Conservation (phyloP, 1,284 basidiomycete species). For the Ceratobasidium sp. region DNA sequence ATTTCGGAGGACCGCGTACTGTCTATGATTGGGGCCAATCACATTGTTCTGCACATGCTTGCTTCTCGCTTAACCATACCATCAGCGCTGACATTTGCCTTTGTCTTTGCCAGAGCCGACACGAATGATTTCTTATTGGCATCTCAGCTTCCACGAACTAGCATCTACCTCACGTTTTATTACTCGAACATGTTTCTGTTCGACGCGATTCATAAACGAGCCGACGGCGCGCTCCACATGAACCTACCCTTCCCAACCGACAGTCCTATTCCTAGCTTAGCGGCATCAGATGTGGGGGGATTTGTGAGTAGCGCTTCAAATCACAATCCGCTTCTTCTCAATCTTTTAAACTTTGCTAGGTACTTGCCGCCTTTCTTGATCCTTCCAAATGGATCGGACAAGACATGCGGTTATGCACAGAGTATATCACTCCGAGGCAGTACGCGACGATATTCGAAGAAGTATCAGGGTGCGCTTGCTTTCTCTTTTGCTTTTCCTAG, state of each 20-base stretch:
- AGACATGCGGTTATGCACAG: slow-evolving; percentile 34
- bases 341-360: background rate
- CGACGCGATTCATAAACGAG: slow-evolving; percentile 29
- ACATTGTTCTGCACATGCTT: no score
- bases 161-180: slow-evolving; percentile 31
- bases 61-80: no score
- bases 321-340: background rate
- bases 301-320: slow-evolving; percentile 11
- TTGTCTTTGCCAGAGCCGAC: slow-evolving; percentile 24
- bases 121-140: slow-evolving; percentile 21
- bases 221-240: slow-evolving; percentile 27
- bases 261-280: slow-evolving; percentile 31
- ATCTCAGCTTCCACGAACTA: slow-evolving; percentile 17
- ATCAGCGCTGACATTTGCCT: slow-evolving; percentile 5
- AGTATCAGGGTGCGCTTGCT: slow-evolving; percentile 27
- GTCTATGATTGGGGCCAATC: background rate
- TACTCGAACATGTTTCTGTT: slow-evolving; percentile 33
- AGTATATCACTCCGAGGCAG: slow-evolving; percentile 31
- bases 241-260: slow-evolving; percentile 29
- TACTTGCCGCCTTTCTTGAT: slow-evolving; percentile 22
- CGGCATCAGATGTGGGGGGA: slow-evolving; percentile 32
- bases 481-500: background rate
- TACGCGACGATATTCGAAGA: slow-evolving; percentile 36
- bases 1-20: background rate
- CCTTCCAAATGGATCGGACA: slow-evolving; percentile 26